Evolutionary conservation across 805 yeast genomes (phyloP), one percentile per base, ranked within the genome.

Genomic region (Schizosaccharomyces osmophilus): DNA sequence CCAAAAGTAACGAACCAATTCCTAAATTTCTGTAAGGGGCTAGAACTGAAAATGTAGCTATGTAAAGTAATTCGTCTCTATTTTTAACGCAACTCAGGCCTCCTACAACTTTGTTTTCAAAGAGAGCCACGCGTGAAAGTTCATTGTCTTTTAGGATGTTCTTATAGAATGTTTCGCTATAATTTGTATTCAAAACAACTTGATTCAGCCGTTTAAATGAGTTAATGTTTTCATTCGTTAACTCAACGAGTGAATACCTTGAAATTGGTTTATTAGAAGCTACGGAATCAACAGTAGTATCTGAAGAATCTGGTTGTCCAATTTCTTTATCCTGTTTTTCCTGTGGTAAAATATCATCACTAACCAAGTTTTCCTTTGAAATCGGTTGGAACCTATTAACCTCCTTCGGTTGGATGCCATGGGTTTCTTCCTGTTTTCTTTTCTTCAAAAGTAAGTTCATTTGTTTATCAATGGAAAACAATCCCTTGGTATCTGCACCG

Each of bases 61-160:
- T 77, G 68, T 84, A 83, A 0, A 84, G 75, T 15, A 60, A 15
- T 73, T 66, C 24, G 79, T 74, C 62, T 9, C 62, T 48, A 15
- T 65, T 76, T 24, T 19, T 17, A n/a, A 24, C 5, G 62, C 84
- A 83, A 63, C 82, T 81, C 59, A 87, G 73, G 3, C 82, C 83
- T 17, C 93, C 95, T 3, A 87, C 90, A 6, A 95, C 87, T 5
- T 85, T 78, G 67, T 84, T 95, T 59, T 83, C 78, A 70, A 77
- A 84, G 71, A 75, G 85, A 0, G 83, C 85, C 62, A 68, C 57
- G 60, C 67, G 77, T 42, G 77, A 76, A 42, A 83, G 72, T 36
- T 80, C 82, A 29, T 75, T 80, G 1, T 74, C 67, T 1, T 75
- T 72, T 31, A 77, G 69, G 15, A 80, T 72, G 26, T 76, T 76